A percentile compares a stretch with the other conserved stretches of the same genome.
These are phyloP conservation scores for Fusarium tjaetaba DNA, from an alignment of 2,329 filamentous ascomycete genomes.

Conservation along the genomic window DNA sequence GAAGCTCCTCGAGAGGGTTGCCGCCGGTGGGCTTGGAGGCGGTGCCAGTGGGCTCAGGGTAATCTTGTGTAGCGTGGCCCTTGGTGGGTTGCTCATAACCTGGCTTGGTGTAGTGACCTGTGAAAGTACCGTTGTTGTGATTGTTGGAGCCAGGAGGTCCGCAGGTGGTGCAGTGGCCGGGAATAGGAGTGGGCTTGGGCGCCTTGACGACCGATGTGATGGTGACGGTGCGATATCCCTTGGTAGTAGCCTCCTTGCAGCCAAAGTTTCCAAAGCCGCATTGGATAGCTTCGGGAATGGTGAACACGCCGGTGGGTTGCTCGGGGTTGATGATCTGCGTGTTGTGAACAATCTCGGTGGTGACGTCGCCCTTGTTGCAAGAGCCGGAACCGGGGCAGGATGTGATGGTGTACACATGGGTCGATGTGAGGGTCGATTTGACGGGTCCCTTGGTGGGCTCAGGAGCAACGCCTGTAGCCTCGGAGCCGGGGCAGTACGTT, in stretches of 20 bases:
- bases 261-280: conserved; percentile 41
- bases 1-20: conserved; percentile 21
- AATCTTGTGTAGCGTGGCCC: not conserved
- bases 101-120: not conserved
- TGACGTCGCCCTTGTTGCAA: conserved; percentile 35
- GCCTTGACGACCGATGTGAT: conserved; percentile 41
- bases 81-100: conserved; percentile 9
- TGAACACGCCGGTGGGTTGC: conserved; percentile 44
- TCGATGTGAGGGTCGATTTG: conserved; percentile 60
- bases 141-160: conserved; percentile 16
- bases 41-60: not conserved
- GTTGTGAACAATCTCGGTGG: conserved; percentile 39
- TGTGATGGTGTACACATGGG: conserved; percentile 66
- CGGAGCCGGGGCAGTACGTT: conserved; percentile 51
- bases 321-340: conserved; percentile 39
- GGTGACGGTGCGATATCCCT: conserved; percentile 39
- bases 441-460: conserved; percentile 17
- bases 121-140: conserved; percentile 8
- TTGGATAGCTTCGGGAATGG: conserved; percentile 44
- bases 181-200: conserved; percentile 41
- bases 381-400: conserved; percentile 61
- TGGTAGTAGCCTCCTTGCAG: conserved; percentile 43
- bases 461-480: not conserved
- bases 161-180: conserved; percentile 40
- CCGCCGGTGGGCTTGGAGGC: not conserved